Evolutionary conservation across 495 filamentous ascomycete genomes (phyloP).

Genomic region (Evernia prunastri): DNA sequence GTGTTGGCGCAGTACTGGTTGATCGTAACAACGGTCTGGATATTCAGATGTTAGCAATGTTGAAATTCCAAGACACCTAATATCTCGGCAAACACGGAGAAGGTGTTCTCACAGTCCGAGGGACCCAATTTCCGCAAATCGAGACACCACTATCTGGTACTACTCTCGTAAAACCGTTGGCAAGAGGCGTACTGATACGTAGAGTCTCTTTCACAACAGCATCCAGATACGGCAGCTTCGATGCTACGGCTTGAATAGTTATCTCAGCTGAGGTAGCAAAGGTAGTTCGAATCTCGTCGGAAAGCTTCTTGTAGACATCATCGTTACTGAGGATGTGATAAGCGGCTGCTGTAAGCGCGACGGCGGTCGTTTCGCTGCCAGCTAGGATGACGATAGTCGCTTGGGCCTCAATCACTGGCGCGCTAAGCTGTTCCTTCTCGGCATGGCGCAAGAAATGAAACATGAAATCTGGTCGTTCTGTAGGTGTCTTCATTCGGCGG

Average conservation of each 20-base stretch:
- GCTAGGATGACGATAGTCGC: slow-evolving; percentile 17
- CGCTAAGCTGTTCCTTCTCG: slow-evolving; percentile 15
- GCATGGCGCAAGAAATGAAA: slow-evolving; percentile 14
- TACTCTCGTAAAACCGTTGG: slow-evolving; percentile 40
- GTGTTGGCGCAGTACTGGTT: slow-evolving; percentile 12
- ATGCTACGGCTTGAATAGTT: slow-evolving; percentile 30
- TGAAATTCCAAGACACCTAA: background rate
- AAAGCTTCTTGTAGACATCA: slow-evolving; percentile 31
- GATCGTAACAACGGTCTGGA: slow-evolving; percentile 36
- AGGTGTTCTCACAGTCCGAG: slow-evolving; percentile 25
- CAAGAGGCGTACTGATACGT: slow-evolving; percentile 52
- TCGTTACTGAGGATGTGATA: slow-evolving; percentile 36
- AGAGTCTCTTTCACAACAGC: slow-evolving; percentile 53
- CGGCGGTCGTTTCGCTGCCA: slow-evolving; percentile 12
- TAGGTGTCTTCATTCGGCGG: slow-evolving; percentile 8
- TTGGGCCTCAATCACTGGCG: slow-evolving; percentile 15
- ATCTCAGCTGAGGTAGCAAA: slow-evolving; percentile 10
- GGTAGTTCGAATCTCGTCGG: slow-evolving; percentile 9
- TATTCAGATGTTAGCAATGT: background rate
- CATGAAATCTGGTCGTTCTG: slow-evolving; percentile 21
- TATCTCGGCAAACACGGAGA: slow-evolving; percentile 15
- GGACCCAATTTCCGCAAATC: slow-evolving; percentile 42
- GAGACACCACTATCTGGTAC: slow-evolving; percentile 39
- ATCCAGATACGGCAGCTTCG: slow-evolving; percentile 44
- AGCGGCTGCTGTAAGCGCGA: slow-evolving; percentile 8